Base-by-base conservation (phyloP, 75 land plant genomes). In the Larix kaempferi region DNA sequence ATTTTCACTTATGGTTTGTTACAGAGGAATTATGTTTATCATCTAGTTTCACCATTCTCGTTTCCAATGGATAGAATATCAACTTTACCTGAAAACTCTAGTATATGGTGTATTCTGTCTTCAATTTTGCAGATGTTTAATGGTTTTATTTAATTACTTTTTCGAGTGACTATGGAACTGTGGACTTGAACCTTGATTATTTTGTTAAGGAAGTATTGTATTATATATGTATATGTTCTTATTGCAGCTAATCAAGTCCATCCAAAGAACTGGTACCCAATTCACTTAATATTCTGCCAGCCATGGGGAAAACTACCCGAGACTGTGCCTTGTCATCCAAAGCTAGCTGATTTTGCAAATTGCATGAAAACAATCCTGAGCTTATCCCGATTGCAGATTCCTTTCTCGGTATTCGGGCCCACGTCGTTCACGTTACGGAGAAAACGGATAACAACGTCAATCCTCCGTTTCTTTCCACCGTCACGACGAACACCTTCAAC, bases 201-300 rank as follows among this genome's bases (percentile, higher is more conserved):
- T 74, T 56, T 10, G 27, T 74, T 5, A 69, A 41, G 3, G 41
- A 35, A 44, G 54, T 49, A 57, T 22, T 76, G 37, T 61, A 71
- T 63, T 61, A 59, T 59, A 37, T n/a, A n/a, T n/a, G n/a, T n/a
- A n/a, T 65, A 33, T 35, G 57, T 16, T 69, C 44, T 75, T 67
- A 73, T 59, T 87, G 79, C 99, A 98, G 99, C 98, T 54, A 95
- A 79, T 59, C 96, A 93, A 77, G 99, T 98, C 63, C 99, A 98
- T 79, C 98, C 99, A 5, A 98, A 98, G 85, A 98, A 98, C 66
- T 98, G 99, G 99, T 98, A 98, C 61, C 99, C 99, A 10, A 98
- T 98, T 25, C 99, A 98, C 6, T 78, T 98, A 6, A 83, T 98
- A 61, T 95, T 98, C 83, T 98, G 99, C 83, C 90, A 95, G 63